Percentiles rank a stretch among this genome's conserved stretches.
Conservation (phyloP, 805 yeast genomes). For the Wickerhamomyces chaumierensis region DNA sequence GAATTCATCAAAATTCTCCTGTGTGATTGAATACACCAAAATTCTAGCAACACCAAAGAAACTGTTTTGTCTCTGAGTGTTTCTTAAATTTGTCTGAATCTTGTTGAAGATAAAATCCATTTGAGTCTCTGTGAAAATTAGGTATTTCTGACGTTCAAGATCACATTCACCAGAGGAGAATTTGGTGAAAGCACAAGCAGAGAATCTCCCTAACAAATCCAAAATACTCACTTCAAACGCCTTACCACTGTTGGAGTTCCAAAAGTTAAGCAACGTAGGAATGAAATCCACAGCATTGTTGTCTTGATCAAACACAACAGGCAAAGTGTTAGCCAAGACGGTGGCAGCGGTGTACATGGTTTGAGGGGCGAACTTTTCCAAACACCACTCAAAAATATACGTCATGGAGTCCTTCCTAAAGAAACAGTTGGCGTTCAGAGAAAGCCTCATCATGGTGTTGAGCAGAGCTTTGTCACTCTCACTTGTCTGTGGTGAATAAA, state of each 20-base stretch:
- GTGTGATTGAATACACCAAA: slow-evolving; percentile 53
- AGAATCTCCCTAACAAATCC: slow-evolving; percentile 50
- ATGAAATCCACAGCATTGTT: slow-evolving; percentile 42
- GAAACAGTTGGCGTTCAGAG: slow-evolving; percentile 42
- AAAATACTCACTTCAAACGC: slow-evolving; percentile 55
- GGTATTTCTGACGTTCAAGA: slow-evolving; percentile 36
- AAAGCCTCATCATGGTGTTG: slow-evolving; percentile 36
- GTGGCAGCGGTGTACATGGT: slow-evolving; percentile 42
- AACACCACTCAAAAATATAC: slow-evolving; percentile 36
- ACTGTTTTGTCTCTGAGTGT: slow-evolving; percentile 23
- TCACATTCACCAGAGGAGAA: slow-evolving; percentile 21
- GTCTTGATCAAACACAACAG: slow-evolving; percentile 24
- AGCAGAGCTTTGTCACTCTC: slow-evolving; percentile 36
- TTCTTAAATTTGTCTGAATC: slow-evolving; percentile 28
- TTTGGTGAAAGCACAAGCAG: slow-evolving; percentile 33
- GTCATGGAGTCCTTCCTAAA: slow-evolving; percentile 38
- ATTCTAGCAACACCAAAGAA: slow-evolving; percentile 34
- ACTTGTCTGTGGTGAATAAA: slow-evolving; percentile 19
- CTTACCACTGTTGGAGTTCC: slow-evolving; percentile 39
- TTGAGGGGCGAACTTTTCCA: slow-evolving; percentile 40
- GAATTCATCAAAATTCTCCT: slow-evolving; percentile 32
- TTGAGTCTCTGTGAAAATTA: slow-evolving; percentile 56
- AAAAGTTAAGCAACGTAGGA: slow-evolving; percentile 59
- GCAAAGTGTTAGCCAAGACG: slow-evolving; percentile 42
- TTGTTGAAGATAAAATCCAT: slow-evolving; percentile 48